These are phyloP conservation scores for Theileria parva DNA, from an alignment of 169 alveolate genomes.

Conservation along the genomic window DNA sequence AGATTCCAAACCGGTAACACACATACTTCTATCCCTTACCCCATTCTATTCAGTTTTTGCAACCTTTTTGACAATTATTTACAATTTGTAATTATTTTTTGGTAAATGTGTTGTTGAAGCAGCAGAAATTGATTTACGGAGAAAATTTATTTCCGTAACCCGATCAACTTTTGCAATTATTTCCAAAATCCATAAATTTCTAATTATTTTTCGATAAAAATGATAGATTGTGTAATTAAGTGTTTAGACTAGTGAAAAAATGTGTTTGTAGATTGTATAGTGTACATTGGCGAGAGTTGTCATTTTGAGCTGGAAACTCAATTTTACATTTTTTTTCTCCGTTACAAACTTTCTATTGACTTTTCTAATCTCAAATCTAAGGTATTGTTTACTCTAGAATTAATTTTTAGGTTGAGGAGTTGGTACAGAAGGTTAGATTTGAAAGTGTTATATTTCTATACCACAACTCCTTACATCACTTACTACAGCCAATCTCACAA, in stretches of 20 bases:
- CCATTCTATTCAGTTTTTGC: no score
- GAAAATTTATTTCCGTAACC: no score
- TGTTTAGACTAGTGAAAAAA: no score
- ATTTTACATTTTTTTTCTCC: constrained; percentile 10
- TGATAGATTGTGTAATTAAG: no score
- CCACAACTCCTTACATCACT: constrained; percentile 32
- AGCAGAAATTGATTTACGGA: neutral
- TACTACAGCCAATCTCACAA: neutral
- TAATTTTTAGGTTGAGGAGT: neutral
- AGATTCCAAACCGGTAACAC: constrained; percentile 51
- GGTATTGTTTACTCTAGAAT: neutral
- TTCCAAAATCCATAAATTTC: neutral
- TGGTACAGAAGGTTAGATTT: neutral
- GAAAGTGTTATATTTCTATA: constrained; percentile 18
- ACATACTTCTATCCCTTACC: no score
- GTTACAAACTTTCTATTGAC: neutral
- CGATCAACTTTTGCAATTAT: no score
- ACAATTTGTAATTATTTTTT: no score
- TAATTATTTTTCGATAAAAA: neutral
- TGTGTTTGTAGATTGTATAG: constrained; percentile 30
- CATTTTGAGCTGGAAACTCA: constrained; percentile 26
- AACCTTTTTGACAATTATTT: no score
- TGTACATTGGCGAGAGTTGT: constrained; percentile 60
- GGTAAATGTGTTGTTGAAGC: no score
- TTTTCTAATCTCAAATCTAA: neutral